Conservation (phyloP, 768 basidiomycete genomes). For the Collybia mongolica region DNA sequence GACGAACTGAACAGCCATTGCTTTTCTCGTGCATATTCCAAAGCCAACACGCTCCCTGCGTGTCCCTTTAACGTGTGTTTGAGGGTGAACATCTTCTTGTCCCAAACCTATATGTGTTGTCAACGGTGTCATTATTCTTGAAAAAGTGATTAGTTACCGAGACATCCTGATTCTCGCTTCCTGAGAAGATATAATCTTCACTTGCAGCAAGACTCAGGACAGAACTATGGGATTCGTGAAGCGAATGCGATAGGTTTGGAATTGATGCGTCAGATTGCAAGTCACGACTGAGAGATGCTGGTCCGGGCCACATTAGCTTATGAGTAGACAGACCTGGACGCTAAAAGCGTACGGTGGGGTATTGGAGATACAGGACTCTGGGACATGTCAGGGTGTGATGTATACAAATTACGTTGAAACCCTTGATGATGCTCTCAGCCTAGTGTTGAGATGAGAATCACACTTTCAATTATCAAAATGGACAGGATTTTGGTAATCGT, state of each 20-base stretch:
- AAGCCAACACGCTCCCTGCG: constrained; percentile 77
- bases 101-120: constrained; percentile 69
- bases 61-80: constrained; percentile 76
- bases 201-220: constrained; percentile 77
- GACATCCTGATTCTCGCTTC: constrained; percentile 77
- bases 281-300: constrained; percentile 62
- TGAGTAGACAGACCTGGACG: background rate
- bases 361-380: constrained; percentile 5
- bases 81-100: constrained; percentile 66
- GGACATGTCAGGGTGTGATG: background rate
- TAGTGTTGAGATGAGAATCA: background rate
- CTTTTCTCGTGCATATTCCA: constrained; percentile 74
- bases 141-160: constrained; percentile 43
- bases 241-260: constrained; percentile 62
- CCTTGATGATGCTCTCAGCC: background rate
- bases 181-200: constrained; percentile 73
- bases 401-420: background rate
- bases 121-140: background rate
- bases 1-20: constrained; percentile 91
- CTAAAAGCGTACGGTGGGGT: constrained; percentile 20
- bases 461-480: too few species aligned
- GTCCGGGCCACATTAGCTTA: constrained; percentile 9
- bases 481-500: background rate
- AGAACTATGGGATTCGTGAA: constrained; percentile 68
- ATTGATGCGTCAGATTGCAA: constrained; percentile 38